Evolutionary conservation across 192 early-diverging fungal species (phyloP).

Genomic region (Backusella tarrabulga): DNA sequence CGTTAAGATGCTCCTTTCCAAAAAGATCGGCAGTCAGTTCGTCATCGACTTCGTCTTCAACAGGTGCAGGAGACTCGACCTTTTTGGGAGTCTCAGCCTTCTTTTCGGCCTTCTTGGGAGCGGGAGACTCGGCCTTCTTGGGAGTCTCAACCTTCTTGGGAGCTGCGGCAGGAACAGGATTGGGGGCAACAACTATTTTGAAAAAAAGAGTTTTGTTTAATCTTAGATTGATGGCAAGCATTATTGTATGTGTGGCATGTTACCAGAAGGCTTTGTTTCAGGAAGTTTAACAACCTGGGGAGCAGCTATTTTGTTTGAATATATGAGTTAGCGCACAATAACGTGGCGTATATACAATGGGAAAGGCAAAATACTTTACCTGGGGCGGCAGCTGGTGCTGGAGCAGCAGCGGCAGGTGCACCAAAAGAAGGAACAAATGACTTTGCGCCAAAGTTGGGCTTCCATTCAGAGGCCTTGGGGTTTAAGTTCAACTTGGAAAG

Average conservation of each 20-base stretch:
- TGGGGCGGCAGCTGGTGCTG: slow-evolving; percentile 28
- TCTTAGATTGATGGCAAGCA: background rate
- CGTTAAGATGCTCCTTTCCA: slow-evolving; percentile 94
- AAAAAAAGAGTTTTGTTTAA: background rate
- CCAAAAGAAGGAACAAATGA: slow-evolving; percentile 70
- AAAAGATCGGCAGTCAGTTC: slow-evolving; percentile 67
- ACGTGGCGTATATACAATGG: too few species aligned
- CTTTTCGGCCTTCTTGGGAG: slow-evolving; percentile 25
- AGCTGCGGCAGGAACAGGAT: slow-evolving; percentile 6
- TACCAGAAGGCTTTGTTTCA: slow-evolving; percentile 12
- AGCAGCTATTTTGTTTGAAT: background rate
- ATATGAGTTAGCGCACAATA: background rate
- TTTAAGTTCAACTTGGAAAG: slow-evolving; percentile 61
- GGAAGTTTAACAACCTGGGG: slow-evolving; percentile 12
- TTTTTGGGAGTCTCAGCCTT: slow-evolving; percentile 32
- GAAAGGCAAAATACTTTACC: background rate
- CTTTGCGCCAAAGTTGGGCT: slow-evolving; percentile 63
- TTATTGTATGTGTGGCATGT: too few species aligned
- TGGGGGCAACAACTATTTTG: slow-evolving; percentile 26
- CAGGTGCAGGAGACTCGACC: slow-evolving; percentile 16
- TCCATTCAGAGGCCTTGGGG: slow-evolving; percentile 62
- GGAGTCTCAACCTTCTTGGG: slow-evolving; percentile 18
- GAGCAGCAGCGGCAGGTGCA: slow-evolving; percentile 40
- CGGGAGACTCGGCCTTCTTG: slow-evolving; percentile 19
- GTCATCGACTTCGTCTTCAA: slow-evolving; percentile 50